A percentile compares a stretch with the other conserved stretches of the same genome.
Conservation (phyloP, 83 land plant genomes). For the Diphasiastrum complanatum region DNA sequence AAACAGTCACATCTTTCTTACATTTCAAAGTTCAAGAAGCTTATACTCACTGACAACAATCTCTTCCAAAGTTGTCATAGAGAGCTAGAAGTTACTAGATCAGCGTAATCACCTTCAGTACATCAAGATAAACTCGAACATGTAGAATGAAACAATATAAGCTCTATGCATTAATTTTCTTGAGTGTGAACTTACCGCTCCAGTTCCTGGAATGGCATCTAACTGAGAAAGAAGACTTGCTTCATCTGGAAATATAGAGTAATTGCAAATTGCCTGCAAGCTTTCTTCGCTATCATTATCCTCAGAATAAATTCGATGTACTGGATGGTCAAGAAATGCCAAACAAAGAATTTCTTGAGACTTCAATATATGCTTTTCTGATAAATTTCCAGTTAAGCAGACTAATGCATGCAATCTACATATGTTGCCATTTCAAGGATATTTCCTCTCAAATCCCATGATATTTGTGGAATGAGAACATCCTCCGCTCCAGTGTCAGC, state of each 20-base stretch:
- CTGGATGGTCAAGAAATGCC: background rate
- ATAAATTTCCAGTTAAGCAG: background rate
- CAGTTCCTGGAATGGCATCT: conserved; percentile 17
- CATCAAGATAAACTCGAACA: too few relatives aligned
- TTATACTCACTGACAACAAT: too few relatives aligned
- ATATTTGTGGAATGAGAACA: conserved; percentile 3
- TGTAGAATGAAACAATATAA: too few relatives aligned
- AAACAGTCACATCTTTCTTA: background rate
- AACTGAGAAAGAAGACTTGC: conserved; percentile 14
- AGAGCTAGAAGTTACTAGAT: too few relatives aligned
- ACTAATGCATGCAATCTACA: background rate
- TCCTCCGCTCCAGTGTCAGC: conserved; percentile 8
- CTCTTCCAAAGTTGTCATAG: too few relatives aligned
- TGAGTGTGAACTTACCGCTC: conserved; percentile 8
- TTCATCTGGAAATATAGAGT: conserved; percentile 15
- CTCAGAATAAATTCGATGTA: background rate
- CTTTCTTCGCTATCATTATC: conserved; percentile 12
- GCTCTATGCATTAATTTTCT: too few relatives aligned
- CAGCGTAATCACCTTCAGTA: too few relatives aligned
- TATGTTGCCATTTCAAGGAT: background rate
- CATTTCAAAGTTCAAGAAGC: background rate
- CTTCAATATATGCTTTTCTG: too few relatives aligned
- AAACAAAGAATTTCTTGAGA: too few relatives aligned
- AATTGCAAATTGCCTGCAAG: conserved; percentile 10
- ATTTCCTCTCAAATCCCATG: conserved; percentile 15